Evolutionary conservation across 352 stramenopile species (phyloP), one percentile per base, ranked within the genome.

Genomic region (Pilasporangium apinafurcum): DNA sequence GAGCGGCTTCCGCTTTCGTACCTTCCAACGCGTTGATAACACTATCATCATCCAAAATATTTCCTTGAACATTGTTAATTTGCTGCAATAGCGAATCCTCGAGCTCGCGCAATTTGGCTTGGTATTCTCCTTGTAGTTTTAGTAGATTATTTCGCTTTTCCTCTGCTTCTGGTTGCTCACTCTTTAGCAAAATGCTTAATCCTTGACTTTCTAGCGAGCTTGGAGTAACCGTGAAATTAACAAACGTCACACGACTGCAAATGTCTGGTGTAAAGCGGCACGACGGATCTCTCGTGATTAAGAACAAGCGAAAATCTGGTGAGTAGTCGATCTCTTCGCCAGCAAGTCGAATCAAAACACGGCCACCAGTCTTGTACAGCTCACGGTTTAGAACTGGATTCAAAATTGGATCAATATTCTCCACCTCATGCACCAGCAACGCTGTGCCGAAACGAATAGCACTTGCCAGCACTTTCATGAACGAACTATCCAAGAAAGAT

Each of bases 291-390:
- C 97, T 92, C 18, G 96, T 99, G 40, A 95, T 97, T n/a, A 99
- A 67, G 59, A 99, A 98, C 27, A 99, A 86, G 46, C 92, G 86
- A 65, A 99, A 99, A 43, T 98, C 91, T 0, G 97, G 97, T 40
- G 90, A 98, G 65, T 99, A 99, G 56, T 99, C 98, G 48, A 99
- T 98, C 49, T 99, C 96, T 67, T 99, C 96, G 13, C 92, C 96
- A 29, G 94, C 97, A 41, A 99, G 84, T 27, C 96, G 85, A 53
- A 99, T 97, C 16, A 99, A 67, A 17, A 96, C 96, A 21, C 97
- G 83, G n/a, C 97, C 96, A 41, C 97, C 97, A 28, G 94, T 99
- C 60, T 97, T 93, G 66, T 99, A 97, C 36, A 99, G 79, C 64
- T 99, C 97, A 35, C 95, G 93, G 62, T 99, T 99, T 41, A 99